Evolutionary conservation across 352 stramenopile species (phyloP), one percentile per base, ranked within the genome.

Genomic region (Phytophthora rubi): DNA sequence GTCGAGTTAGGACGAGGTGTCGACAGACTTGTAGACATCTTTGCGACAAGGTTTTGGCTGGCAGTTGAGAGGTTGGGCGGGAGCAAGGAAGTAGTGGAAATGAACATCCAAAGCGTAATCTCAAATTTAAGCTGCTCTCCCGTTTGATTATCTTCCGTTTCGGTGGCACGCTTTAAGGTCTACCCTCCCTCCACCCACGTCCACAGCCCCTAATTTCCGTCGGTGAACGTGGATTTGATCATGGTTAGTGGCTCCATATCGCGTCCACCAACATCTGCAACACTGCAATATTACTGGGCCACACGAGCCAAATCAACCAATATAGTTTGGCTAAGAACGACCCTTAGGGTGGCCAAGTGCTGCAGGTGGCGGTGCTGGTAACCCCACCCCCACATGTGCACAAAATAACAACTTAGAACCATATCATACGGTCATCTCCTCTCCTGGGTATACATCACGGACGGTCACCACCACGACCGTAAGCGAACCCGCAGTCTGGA

Each of bases 141-240:
- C 28, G 28, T 30, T 30, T 30, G 28, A 30, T 30, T 30, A 3
- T 30, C 28, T 30, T 30, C 28, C 28, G 28, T 30, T 30, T 30
- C 3, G 28, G 28, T 7, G 4, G 28, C 28, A 30, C 28, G 6
- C 28, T 4, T 30, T 6, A 30, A 30, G 4, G 28, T 30, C 28
- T 30, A 3, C 28, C 28, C 28, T 58, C 28, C 52, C 32, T 58
- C 52, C 30, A 18, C 47, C 52, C 52, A 58, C 52, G 52, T 18
- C 32, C 52, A 58, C 30, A 13, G 13, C 28, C 52, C 52, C 52
- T 45, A 58, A 30, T 58, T 58, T 58, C 13, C 16, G 30, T 58
- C 52, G 52, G 52, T 30, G 52, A 32, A 58, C 52, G 52, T 33
- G 52, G 52, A 58, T 58, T 18, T 58, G 30, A 58, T 47, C 26